These are phyloP conservation scores for Microcos paniculata DNA, from an alignment of 345 rosid genomes.

Conservation along the genomic window DNA sequence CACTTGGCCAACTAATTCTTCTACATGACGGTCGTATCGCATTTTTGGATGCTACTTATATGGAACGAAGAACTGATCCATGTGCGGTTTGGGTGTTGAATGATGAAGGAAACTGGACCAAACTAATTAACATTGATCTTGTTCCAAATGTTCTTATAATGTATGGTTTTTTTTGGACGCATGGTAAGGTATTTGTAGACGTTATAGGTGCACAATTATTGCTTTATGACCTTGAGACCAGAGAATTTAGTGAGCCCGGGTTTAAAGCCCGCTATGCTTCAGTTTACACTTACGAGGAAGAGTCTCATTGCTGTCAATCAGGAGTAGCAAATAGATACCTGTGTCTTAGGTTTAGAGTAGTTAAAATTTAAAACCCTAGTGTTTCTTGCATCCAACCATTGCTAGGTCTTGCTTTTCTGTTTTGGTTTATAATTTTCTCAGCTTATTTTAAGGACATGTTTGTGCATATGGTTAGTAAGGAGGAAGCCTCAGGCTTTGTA, in stretches of 20 bases:
- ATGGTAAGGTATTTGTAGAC: background rate
- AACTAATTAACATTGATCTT: background rate
- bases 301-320: no score
- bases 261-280: background rate
- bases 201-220: background rate
- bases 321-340: no score
- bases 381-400: no score
- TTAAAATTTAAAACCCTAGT: no score
- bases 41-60: background rate
- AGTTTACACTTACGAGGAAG: background rate
- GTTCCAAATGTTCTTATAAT: background rate
- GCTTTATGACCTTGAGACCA: background rate
- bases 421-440: no score
- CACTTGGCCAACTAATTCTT: background rate
- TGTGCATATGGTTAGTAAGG: no score
- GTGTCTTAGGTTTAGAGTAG: no score
- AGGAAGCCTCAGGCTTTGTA: no score
- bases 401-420: no score
- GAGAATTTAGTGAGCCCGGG: background rate
- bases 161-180: background rate
- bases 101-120: background rate
- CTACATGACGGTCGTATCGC: background rate
- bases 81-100: background rate
- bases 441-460: no score
- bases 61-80: background rate